Percentiles rank a stretch among this genome's conserved stretches.
Conservation (phyloP, 129 eudicot genomes). For the Escallonia herrerae region DNA sequence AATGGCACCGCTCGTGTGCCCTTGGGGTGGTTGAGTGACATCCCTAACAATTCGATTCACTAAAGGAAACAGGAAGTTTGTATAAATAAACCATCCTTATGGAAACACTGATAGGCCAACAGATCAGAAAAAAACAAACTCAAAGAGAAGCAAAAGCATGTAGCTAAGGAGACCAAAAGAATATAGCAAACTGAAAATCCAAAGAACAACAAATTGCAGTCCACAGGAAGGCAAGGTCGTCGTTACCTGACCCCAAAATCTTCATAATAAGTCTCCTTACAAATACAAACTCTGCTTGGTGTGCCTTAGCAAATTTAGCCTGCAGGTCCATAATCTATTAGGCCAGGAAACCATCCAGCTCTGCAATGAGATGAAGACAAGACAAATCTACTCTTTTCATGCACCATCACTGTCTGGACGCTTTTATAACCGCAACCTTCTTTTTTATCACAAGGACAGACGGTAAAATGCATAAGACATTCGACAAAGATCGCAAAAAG, state of each 20-base stretch:
- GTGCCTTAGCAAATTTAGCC: conserved; percentile 62
- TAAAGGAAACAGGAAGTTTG: conserved; percentile 17
- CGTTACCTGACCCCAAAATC: conserved; percentile 51
- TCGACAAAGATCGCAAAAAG: not conserved
- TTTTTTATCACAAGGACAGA: not conserved
- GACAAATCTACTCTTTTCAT: not conserved
- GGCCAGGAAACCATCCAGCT: not conserved
- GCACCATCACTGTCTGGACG: not conserved
- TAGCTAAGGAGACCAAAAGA: not conserved
- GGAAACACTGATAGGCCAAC: not conserved
- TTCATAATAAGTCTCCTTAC: conserved; percentile 41
- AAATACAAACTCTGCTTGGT: conserved; percentile 55
- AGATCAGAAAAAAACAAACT: not conserved
- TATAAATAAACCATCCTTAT: not conserved
- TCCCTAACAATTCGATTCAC: conserved; percentile 40
- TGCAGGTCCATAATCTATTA: conserved; percentile 20
- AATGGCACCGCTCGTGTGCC: conserved; percentile 34
- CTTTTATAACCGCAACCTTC: not conserved
- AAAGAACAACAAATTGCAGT: not conserved
- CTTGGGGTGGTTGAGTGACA: conserved; percentile 31
- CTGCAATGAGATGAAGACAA: not conserved
- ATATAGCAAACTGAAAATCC: not conserved
- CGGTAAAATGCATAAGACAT: not conserved
- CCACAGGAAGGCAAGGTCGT: not conserved
- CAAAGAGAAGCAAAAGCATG: not conserved